Base-by-base conservation (phyloP, 805 yeast genomes). In the Yamadazyma philogaea region DNA sequence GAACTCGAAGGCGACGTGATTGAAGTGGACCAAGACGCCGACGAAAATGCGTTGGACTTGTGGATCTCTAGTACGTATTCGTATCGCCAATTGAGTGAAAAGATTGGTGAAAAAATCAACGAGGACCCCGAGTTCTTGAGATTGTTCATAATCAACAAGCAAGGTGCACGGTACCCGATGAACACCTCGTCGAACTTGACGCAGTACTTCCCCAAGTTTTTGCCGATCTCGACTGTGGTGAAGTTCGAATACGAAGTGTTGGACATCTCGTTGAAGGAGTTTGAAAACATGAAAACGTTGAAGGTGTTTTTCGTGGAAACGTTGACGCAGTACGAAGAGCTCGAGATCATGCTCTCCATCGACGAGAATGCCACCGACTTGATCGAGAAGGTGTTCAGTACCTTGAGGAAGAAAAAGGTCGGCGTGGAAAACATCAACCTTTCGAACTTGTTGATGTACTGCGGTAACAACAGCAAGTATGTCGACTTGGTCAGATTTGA, bases 211-310 rank as follows among this genome's bases (percentile, higher is more conserved):
- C 65, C 69, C 5, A 69, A 66, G 49, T 57, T 59, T 20, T 68
- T 70, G 30, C 69, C 78, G 1, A 74, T 71, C 17, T 66, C 75
- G 6, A 74, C 72, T 33, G 57, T 66, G 3, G 60, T 64, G 12
- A 54, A 56, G 16, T 75, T 91, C 44, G 82, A 82, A 50, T 91
- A 85, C 58, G 96, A 91, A 55, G 63, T 84, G 1, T 71, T 93
- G 54, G 84, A 80, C 35, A 80, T 89, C 34, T 79, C 90, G 1
- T 66, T 91, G 41, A 74, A 69, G 27, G 95, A 88, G 48, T 76
- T 84, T 53, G 99, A 93, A 61, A 80, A 76, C 48, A 76, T 87
- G 81, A 78, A 78, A 45, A 62, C 79, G 4, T 63, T 90, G 32
- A 78, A 73, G 40, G 69, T 91, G 16, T 72, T 73, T 40, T 88